Evolutionary conservation across 163 green algal genomes (phyloP).

Genomic region (Volvox carteri): DNA sequence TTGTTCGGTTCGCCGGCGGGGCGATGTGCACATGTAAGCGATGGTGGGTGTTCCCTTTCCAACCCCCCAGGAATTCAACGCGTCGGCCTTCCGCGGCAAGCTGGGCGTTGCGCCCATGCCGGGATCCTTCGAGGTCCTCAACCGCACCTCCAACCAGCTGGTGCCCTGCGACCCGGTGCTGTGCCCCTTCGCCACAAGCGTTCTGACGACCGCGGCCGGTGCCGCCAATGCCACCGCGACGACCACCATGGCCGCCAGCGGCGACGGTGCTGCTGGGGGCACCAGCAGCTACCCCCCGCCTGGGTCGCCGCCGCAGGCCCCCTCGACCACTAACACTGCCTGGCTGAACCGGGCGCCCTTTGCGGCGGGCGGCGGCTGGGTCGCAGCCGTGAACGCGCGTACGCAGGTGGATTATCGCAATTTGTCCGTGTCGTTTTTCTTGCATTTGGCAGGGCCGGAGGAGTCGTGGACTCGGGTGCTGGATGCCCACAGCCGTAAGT

Average conservation of each 20-base stretch:
- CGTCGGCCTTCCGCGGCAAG: conserved; percentile 31
- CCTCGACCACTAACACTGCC: background rate
- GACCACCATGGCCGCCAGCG: background rate
- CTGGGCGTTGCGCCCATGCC: conserved; percentile 51
- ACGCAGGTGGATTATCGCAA: conserved; percentile 43
- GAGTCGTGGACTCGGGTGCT: conserved; percentile 50
- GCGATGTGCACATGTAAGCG: too few species aligned
- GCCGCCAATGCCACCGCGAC: background rate
- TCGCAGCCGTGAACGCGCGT: conserved; percentile 40
- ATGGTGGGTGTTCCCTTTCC: too few species aligned
- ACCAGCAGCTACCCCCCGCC: too few species aligned
- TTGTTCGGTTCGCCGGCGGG: too few species aligned
- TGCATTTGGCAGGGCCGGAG: conserved; percentile 18
- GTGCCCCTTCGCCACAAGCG: conserved; percentile 33
- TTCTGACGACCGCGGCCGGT: background rate
- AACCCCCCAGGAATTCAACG: conserved; percentile 43
- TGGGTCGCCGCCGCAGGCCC: too few species aligned
- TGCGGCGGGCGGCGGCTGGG: conserved; percentile 49
- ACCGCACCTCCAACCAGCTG: conserved; percentile 41
- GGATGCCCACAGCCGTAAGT: conserved; percentile 27
- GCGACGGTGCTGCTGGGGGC: too few species aligned
- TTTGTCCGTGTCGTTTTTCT: conserved; percentile 32
- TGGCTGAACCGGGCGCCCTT: conserved; percentile 54
- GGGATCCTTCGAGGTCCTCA: conserved; percentile 38
- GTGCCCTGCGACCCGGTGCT: conserved; percentile 1